These are phyloP conservation scores for Linanthus parryae DNA, from an alignment of 148 eudicot genomes.

Conservation along the genomic window DNA sequence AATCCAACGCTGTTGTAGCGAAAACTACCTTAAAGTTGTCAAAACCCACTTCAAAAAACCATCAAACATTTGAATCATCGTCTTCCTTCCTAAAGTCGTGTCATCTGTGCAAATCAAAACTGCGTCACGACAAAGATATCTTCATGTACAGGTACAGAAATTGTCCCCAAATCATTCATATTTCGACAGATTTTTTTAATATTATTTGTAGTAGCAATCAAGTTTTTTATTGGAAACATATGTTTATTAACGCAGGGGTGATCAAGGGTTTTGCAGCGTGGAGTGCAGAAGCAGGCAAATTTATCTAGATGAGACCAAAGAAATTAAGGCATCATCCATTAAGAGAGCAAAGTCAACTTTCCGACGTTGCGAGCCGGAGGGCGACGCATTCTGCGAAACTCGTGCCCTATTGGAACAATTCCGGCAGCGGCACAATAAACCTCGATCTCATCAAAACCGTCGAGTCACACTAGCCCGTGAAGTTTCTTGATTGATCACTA, in stretches of 20 bases:
- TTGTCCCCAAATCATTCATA: not conserved
- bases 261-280: slow-evolving; percentile 56
- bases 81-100: slow-evolving; percentile 33
- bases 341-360: slow-evolving; percentile 7
- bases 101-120: slow-evolving; percentile 29
- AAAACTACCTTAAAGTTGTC: slow-evolving; percentile 3
- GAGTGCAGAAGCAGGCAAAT: slow-evolving; percentile 54
- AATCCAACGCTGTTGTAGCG: slow-evolving; percentile 3
- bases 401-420: slow-evolving; percentile 26
- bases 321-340: slow-evolving; percentile 20
- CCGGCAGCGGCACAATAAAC: slow-evolving; percentile 30
- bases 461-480: too few relatives aligned
- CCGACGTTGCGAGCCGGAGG: slow-evolving; percentile 8
- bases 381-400: slow-evolving; percentile 25
- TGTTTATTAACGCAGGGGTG: slow-evolving; percentile 37
- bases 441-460: too few relatives aligned
- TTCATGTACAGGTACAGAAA: slow-evolving; percentile 49
- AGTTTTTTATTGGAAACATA: not conserved
- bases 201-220: not conserved
- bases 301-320: slow-evolving; percentile 34
- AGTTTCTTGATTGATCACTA: too few relatives aligned
- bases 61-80: slow-evolving; percentile 6
- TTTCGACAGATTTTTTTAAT: not conserved
- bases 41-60: slow-evolving; percentile 1
- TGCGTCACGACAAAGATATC: slow-evolving; percentile 39